Evolutionary conservation across 805 yeast species (phyloP).

Genomic region (Millerozyma acaciae): DNA sequence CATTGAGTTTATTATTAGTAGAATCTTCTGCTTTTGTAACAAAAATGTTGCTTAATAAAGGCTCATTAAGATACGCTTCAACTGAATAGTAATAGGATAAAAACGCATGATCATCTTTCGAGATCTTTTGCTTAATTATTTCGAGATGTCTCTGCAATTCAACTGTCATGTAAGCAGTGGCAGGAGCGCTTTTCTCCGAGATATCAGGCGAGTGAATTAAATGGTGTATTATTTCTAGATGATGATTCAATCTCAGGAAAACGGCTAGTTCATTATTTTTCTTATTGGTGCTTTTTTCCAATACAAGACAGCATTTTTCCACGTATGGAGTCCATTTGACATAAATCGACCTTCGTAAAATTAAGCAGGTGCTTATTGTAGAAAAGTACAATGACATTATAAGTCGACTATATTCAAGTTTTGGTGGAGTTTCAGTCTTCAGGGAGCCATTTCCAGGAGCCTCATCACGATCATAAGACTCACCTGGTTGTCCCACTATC

Average conservation of each 20-base stretch:
- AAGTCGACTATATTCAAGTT: conserved; percentile 45
- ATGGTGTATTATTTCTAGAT: conserved; percentile 59
- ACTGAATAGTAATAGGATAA: conserved; percentile 57
- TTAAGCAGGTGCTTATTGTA: conserved; percentile 60
- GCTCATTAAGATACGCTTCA: conserved; percentile 65
- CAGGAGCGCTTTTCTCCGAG: conserved; percentile 16
- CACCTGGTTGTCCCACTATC: conserved; percentile 47
- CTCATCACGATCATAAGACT: not conserved
- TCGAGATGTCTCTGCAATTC: conserved; percentile 51
- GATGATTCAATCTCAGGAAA: conserved; percentile 55
- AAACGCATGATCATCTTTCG: conserved; percentile 35
- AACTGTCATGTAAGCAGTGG: conserved; percentile 35
- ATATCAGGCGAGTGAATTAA: conserved; percentile 39
- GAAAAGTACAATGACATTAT: conserved; percentile 58
- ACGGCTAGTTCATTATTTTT: conserved; percentile 46
- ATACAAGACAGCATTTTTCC: conserved; percentile 52
- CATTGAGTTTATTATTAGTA: conserved; percentile 15
- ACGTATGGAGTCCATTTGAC: conserved; percentile 64
- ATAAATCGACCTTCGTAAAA: conserved; percentile 59
- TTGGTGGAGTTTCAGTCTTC: conserved; percentile 1
- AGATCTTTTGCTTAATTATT: conserved; percentile 35
- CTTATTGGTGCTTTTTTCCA: conserved; percentile 35
- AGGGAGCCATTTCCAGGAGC: not conserved
- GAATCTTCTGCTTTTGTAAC: conserved; percentile 9
- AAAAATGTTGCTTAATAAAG: conserved; percentile 30